Conservation (phyloP, 2,329 filamentous ascomycete species). For the Neophaeococcomyces mojaviensis region DNA sequence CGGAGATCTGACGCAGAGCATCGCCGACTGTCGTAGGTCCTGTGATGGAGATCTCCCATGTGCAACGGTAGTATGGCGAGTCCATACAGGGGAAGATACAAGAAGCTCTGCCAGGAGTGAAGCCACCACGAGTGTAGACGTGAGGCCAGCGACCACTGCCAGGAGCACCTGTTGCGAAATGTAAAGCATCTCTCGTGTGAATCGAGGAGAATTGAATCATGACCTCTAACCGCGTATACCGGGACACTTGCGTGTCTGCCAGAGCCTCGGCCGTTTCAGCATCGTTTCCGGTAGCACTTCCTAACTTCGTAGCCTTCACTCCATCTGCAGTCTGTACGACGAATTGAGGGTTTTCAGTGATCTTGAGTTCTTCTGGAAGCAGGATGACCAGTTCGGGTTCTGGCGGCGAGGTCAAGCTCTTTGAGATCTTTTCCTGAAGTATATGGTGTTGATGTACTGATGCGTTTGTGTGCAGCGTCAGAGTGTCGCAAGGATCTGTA, state of each 20-base stretch:
- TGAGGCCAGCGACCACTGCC: slow-evolving; percentile 81
- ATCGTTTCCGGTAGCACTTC: slow-evolving; percentile 25
- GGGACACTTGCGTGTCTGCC: slow-evolving; percentile 33
- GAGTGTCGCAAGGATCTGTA: slow-evolving; percentile 33
- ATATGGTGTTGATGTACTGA: slow-evolving; percentile 67
- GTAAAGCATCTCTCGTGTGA: slow-evolving; percentile 74
- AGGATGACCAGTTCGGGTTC: slow-evolving; percentile 53
- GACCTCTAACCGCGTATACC: slow-evolving; percentile 55
- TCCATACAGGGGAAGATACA: slow-evolving; percentile 93
- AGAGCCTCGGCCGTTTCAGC: slow-evolving; percentile 30
- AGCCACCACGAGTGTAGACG: slow-evolving; percentile 76
- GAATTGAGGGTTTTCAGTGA: slow-evolving; percentile 50
- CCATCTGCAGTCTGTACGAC: slow-evolving; percentile 46
- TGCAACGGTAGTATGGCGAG: slow-evolving; percentile 69
- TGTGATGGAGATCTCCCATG: slow-evolving; percentile 82
- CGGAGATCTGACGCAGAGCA: slow-evolving; percentile 36
- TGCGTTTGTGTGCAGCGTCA: slow-evolving; percentile 38
- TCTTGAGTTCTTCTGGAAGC: slow-evolving; percentile 43
- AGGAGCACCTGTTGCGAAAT: slow-evolving; percentile 80
- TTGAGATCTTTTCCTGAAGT: slow-evolving; percentile 58
- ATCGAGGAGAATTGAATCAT: slow-evolving; percentile 71
- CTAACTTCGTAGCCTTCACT: slow-evolving; percentile 31
- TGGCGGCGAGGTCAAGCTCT: slow-evolving; percentile 37
- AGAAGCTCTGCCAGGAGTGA: slow-evolving; percentile 69
- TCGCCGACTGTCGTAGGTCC: slow-evolving; percentile 82